These are phyloP conservation scores for Tetrapisispora fleetii DNA, from an alignment of 805 yeast species.

Conservation along the genomic window DNA sequence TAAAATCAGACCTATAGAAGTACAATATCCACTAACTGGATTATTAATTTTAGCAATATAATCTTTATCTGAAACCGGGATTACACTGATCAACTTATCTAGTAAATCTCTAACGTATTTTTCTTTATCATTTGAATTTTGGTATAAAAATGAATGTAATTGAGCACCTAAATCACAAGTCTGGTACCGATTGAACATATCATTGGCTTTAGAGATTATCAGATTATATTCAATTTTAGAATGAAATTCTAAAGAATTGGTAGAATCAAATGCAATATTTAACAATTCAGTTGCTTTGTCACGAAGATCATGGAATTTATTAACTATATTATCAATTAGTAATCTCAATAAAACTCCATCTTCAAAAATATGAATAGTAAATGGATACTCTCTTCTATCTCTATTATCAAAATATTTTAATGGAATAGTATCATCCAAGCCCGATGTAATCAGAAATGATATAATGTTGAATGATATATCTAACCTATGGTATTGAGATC, in stretches of 20 bases:
- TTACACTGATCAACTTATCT: conserved; percentile 26
- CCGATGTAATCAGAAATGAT: conserved; percentile 39
- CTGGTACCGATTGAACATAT: conserved; percentile 39
- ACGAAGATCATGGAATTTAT: conserved; percentile 74
- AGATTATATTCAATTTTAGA: conserved; percentile 5
- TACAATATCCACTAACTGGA: conserved; percentile 63
- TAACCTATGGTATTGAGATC: conserved; percentile 45
- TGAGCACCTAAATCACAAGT: conserved; percentile 75
- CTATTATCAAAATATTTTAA: conserved; percentile 31
- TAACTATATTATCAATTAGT: conserved; percentile 51
- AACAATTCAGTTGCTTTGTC: conserved; percentile 38
- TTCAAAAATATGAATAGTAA: conserved; percentile 35
- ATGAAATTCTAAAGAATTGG: not conserved
- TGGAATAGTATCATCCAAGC: conserved; percentile 42
- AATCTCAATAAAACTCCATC: conserved; percentile 33
- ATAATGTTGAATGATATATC: conserved; percentile 42
- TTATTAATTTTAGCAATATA: conserved; percentile 37
- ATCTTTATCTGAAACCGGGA: conserved; percentile 29
- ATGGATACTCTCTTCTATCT: conserved; percentile 41
- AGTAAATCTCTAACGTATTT: conserved; percentile 29
- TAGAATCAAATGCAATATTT: conserved; percentile 25
- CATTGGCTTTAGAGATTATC: conserved; percentile 23
- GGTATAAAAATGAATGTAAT: conserved; percentile 42
- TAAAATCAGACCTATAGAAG: conserved; percentile 43
- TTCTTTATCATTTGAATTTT: conserved; percentile 24